Evolutionary conservation across 2,329 filamentous ascomycete species (phyloP), one percentile per base, ranked within the genome.

Genomic region (Zelopaecilomyces penicillatus): DNA sequence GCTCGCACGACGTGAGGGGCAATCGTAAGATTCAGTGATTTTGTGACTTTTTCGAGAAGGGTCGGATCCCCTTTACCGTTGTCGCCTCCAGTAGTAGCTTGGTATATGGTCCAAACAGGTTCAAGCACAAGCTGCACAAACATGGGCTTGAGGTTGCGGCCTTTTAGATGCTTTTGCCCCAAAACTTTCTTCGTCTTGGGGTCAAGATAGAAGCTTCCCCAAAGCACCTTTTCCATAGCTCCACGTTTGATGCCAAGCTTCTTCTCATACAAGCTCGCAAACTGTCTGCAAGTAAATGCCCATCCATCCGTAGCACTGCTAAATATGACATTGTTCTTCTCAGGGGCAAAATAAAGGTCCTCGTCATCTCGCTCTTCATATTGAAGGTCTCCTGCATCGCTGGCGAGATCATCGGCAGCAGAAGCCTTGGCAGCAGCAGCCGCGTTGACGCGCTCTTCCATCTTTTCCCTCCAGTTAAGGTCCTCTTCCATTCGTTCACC

Each of bases 311-410:
- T 85, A 48, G 93, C 93, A 62, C 91, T 97, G 69, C 88, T 89
- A 64, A 98, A 98, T 52, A 98, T 97, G 63, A 98, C 93, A 59
- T 98, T 98, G 65, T 96, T 96, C 66, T 91, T 95, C 61, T 98
- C 93, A 0, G 93, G 93, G 1, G 93, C 88, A 66, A 98, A 98
- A 64, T 98, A 98, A 28, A 98, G 82, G 62, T 96, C 90, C 62
- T 97, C 90, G 58, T 98, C 93, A 57, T 96, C 90, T 54, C 82
- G 82, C 62, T 97, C 93, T 62, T 96, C 83, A 55, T 88, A 98
- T 46, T 83, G 76, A 5, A 80, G 62, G 11, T 83, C 80, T 4
- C 78, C 76, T n/a, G 68, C 65, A 5, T 75, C 71, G 44, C 68
- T 72, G 37, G 71, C 68, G 42, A 76, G 67, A 41, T 76, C 73